Base-by-base conservation (phyloP, 352 stramenopile species). In the Stramenopiles sp. region DNA sequence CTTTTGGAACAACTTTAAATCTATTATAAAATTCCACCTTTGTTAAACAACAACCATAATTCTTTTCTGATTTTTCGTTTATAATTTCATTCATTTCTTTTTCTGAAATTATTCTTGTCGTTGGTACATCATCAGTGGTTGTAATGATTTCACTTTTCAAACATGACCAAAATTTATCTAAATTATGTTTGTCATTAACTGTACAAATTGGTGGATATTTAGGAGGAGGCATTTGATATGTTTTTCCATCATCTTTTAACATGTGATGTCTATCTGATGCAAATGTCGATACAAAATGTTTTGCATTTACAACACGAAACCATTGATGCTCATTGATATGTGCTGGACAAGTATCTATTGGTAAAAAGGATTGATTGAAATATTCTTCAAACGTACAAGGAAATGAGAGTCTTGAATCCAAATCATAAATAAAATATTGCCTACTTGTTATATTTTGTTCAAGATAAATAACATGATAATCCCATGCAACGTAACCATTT, bases 81-180 rank as follows among this genome's bases (percentile, higher is more conserved):
- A n/a, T n/a, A n/a, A n/a, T n/a, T n/a, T n/a, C n/a, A n/a, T n/a
- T n/a, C n/a, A n/a, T n/a, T n/a, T n/a, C n/a, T n/a, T n/a, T n/a
- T n/a, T n/a, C n/a, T n/a, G n/a, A n/a, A n/a, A n/a, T n/a, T n/a
- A n/a, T n/a, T n/a, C n/a, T n/a, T n/a, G n/a, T n/a, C n/a, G n/a
- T n/a, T n/a, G n/a, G n/a, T n/a, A n/a, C n/a, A n/a, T n/a, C n/a
- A n/a, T n/a, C n/a, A n/a, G n/a, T n/a, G n/a, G n/a, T n/a, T n/a
- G n/a, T n/a, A n/a, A n/a, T n/a, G n/a, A n/a, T n/a, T n/a, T n/a
- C n/a, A n/a, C n/a, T n/a, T n/a, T n/a, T n/a, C n/a, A n/a, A n/a
- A n/a, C n/a, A n/a, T n/a, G 53, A 23, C 53, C 53, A 69, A 69
- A 69, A 69, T 69, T 69, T 69, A 69, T 69, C 53, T 27, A 69